Base-by-base conservation (phyloP, 306 rosid genomes). In the Quercus mongolica region DNA sequence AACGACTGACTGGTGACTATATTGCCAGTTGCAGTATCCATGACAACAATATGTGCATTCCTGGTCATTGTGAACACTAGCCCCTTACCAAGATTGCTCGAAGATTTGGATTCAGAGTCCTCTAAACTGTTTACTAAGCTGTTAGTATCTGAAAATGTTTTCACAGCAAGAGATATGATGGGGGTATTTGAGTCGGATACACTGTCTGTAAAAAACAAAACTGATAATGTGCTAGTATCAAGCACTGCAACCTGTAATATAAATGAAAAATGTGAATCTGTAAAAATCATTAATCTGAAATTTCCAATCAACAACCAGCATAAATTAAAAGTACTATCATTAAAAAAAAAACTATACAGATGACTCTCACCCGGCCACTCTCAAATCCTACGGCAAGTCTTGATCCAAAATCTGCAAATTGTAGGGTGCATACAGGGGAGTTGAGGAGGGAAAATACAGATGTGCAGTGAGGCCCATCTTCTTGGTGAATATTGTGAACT, bases 241-340 rank as follows among this genome's bases (percentile, higher is more conserved):
- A 94, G 81, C 93, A 92, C 59, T 56, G 97, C 94, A 63, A 94
- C 97, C 98, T 94, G 97, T 79, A 75, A 82, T 87, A 73, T 23
- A 75, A 69, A 81, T 78, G 35, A 77, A 86, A 68, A 79, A 73
- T 49, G 71, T 69, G 78, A 84, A 70, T 61, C 65, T 46, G 17
- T 23, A 26, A 70, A 63, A 59, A 21, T 21, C 54, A 54, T 86
- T 80, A 28, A 54, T 74, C 77, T 79, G 30, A 76, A 74, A 78
- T 76, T 71, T 19, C 80, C 56, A 54, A 56, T 69, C 41, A 69
- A 78, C 72, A 75, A 58, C 62, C 75, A 81, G 21, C 57, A 57
- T 52, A 23, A 69, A 67, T 33, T 63, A 76, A 71, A 25, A 38
- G 61, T 68, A 70, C 33, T 59, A 57, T 69, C 64, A 55, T 51